Percentiles rank a stretch among this genome's conserved stretches.
phyloP scores from a whole-genome alignment of 2,329 filamentous ascomycete genomes.

The Epichloe gansuensis region DNA sequence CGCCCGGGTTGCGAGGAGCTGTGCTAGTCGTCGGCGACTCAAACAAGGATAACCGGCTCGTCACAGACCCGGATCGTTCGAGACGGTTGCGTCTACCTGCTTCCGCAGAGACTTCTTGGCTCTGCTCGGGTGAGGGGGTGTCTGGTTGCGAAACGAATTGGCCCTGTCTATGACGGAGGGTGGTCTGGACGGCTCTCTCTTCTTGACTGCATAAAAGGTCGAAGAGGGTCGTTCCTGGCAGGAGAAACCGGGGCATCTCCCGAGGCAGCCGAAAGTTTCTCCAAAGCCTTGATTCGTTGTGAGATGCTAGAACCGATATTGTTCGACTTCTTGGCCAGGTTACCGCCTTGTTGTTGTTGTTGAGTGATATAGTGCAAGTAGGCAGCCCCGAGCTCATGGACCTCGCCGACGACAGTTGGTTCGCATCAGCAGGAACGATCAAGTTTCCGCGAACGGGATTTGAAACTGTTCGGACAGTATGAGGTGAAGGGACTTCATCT shows the following conservation, averaged over 20 bases:
- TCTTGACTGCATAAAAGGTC: constrained; percentile 48
- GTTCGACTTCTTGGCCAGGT: constrained; percentile 46
- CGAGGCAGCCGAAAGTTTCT: constrained; percentile 51
- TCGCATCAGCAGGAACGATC: constrained; percentile 32
- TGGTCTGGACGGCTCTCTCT: constrained; percentile 32
- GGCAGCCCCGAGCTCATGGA: constrained; percentile 46
- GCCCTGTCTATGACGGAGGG: constrained; percentile 34
- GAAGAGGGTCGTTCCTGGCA: constrained; percentile 33
- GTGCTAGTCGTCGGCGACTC: constrained; percentile 24
- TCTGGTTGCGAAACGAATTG: constrained; percentile 23
- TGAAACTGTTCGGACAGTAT: constrained; percentile 35
- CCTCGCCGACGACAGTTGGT: constrained; percentile 30
- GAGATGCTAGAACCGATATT: constrained; percentile 87
- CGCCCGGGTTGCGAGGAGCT: constrained; percentile 8
- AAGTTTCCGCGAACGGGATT: constrained; percentile 32
- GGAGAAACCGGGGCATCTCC: constrained; percentile 14
- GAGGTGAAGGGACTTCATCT: constrained; percentile 8
- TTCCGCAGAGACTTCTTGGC: constrained; percentile 37
- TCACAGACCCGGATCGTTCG: constrained; percentile 41
- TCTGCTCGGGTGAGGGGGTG: constrained; percentile 24
- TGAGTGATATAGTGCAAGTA: constrained; percentile 43
- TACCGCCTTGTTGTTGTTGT: constrained; percentile 34
- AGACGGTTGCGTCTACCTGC: constrained; percentile 22
- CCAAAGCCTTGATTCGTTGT: constrained; percentile 84
- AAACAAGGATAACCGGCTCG: constrained; percentile 44